phyloP scores from a whole-genome alignment of 345 rosid genomes.

The Pugionium dolabratum region DNA sequence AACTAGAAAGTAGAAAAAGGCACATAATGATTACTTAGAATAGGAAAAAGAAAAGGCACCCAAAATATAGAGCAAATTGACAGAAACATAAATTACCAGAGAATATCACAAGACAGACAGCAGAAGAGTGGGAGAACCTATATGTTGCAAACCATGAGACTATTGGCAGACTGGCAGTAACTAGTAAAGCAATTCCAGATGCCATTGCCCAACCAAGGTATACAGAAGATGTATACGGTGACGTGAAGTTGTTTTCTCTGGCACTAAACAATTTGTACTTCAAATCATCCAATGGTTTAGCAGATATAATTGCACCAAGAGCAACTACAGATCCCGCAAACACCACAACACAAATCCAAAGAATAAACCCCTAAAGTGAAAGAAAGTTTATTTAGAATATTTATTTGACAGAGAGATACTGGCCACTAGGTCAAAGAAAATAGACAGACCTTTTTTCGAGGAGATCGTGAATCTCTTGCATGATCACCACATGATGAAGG shows the following conservation, averaged over 20 bases:
- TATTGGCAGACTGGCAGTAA: constrained; percentile 90
- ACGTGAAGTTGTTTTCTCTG: constrained; percentile 56
- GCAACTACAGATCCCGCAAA: constrained; percentile 76
- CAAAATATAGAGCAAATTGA: constrained; percentile 13
- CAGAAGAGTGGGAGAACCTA: constrained; percentile 90
- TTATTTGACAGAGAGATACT: constrained; percentile 39
- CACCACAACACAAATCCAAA: constrained; percentile 59
- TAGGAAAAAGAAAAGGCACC: constrained; percentile 22
- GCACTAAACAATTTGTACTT: constrained; percentile 74
- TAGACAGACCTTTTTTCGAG: constrained; percentile 56
- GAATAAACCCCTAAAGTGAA: constrained; percentile 64
- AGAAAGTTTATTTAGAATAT: constrained; percentile 20
- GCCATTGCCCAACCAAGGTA: constrained; percentile 99
- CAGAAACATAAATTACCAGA: constrained; percentile 55
- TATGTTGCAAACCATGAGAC: constrained; percentile 97
- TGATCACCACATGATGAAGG: constrained; percentile 52
- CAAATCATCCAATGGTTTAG: constrained; percentile 77
- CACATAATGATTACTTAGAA: constrained; percentile 4
- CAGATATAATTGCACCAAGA: constrained; percentile 89
- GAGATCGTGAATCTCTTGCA: constrained; percentile 55
- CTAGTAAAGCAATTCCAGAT: constrained; percentile 84
- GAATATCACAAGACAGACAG: constrained; percentile 75
- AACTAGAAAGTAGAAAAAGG: constrained; percentile 53
- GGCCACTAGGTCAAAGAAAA: constrained; percentile 27
- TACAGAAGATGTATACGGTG: constrained; percentile 85